Conservation (phyloP, 768 basidiomycete species). For the Kwoniella botswanensis region DNA sequence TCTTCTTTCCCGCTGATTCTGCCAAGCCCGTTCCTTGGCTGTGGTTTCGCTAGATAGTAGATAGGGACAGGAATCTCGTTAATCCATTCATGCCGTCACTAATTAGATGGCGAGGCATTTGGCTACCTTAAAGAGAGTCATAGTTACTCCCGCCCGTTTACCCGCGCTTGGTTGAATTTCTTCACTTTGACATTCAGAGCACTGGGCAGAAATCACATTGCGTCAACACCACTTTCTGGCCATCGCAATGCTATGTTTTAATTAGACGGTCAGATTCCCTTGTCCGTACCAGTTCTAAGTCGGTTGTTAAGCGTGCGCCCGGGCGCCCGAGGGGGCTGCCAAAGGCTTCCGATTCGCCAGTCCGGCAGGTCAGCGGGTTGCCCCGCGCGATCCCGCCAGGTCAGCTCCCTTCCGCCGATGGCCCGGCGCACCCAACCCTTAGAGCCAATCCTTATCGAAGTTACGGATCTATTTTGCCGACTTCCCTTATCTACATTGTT, state of each 20-base stretch:
- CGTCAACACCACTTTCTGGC: constrained; percentile 72
- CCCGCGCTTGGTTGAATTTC: constrained; percentile 76
- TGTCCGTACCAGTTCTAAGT: constrained; percentile 76
- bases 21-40: constrained; percentile 55
- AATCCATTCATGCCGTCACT: too few species aligned
- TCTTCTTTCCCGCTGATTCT: constrained; percentile 68
- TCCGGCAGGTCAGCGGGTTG: constrained; percentile 62
- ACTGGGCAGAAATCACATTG: constrained; percentile 81
- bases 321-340: constrained; percentile 65
- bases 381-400: constrained; percentile 73
- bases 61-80: too few species aligned
- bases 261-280: constrained; percentile 81
- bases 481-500: constrained; percentile 81
- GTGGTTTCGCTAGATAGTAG: too few species aligned
- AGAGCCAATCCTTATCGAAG: constrained; percentile 74
- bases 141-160: constrained; percentile 78
- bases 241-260: constrained; percentile 74
- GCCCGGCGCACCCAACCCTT: constrained; percentile 79
- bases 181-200: constrained; percentile 82
- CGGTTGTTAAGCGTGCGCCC: constrained; percentile 64
- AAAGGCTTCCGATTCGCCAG: constrained; percentile 58
- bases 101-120: constrained; percentile 67
- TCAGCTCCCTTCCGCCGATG: constrained; percentile 73
- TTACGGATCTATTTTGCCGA: constrained; percentile 81
- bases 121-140: constrained; percentile 79